Base-by-base conservation (phyloP, 1,284 basidiomycete species). In the Austroboletus niveus region DNA sequence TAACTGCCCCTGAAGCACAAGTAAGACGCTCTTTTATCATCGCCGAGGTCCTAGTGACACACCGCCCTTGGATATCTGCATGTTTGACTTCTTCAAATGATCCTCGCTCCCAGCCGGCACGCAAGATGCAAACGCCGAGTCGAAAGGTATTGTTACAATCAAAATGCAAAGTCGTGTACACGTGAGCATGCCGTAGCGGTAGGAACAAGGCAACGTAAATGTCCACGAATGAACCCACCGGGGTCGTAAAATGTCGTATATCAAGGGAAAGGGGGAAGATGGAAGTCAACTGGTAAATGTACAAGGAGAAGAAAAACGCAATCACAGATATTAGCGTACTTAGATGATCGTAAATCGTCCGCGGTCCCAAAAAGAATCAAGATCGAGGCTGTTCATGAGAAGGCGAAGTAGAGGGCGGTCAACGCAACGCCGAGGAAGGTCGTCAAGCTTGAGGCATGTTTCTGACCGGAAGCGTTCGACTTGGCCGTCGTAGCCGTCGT, bases 401-500 rank as follows among this genome's bases (percentile, higher is more conserved):
- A 47, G 12, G 42, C 36, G n/a, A 61, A 53, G 51, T 51, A 52
- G 40, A 61, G 12, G 29, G 57, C 40, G 30, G 49, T 38, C 36
- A 66, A 49, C 5, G 54, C 49, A 40, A 56, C 42, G 7, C 55
- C 8, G 27, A 70, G 31, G 32, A 51, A 57, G 8, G 49, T 46
- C 22, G 53, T 38, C 9, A 52, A 31, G 27, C 47, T 41, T 27
- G 67, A 53, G 8, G 30, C 42, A 34, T 55, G 58, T 14, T 63
- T 66, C 48, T 45, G 46, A 66, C 63, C 63, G 39, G 68, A 68
- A 14, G 59, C 54, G 7, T 32, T 64, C 5, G 65, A 57, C 30
- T 56, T 52, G 9, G 56, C 29, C 29, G 66, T 35, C 12, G 62
- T 47, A 4, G 55, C 39, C 5, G 54, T 34, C 14, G 30, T 4